Evolutionary conservation across 169 alveolate species (phyloP), one percentile per base, ranked within the genome.

Genomic region (Plasmodium chabaudi): DNA sequence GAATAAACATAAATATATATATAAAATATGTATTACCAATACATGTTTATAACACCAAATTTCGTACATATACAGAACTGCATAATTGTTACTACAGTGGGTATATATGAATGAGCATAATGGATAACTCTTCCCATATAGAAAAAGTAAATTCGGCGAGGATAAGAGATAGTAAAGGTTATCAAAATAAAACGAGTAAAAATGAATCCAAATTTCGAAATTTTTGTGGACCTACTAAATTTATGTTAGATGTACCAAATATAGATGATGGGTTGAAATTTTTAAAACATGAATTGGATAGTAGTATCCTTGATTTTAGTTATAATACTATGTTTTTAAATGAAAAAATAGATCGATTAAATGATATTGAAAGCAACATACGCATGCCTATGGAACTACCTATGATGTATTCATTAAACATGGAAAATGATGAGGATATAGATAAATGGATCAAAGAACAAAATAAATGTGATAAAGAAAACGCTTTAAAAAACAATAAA

Each of bases 201-300:
- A 68, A 67, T 82, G 84, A 82, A 82, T 46, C 72, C 2, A 69
- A 67, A 56, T 68, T 68, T 46, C 67, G 49, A 56, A 82, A 69
- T 61, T 82, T 82, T 57, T 65, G 84, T 39, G 90, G 82, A 21
- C 17, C 55, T 47, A 82, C 90, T 13, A 61, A 82, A 42, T 53
- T 68, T 65, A 72, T 53, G 51, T 10, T 82, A 67, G 63, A 68
- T 51, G 47, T 68, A 19, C 90, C 90, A 47, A 68, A 10, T 55
- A 69, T 68, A 55, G 72, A 82, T 47, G 73, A 55, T 7, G 27
- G 86, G 12, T 60, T 65, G 34, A 82, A 82, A 27, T 82, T 82
- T 39, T 39, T 82, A 68, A 82, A 82, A 15, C 49, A 82, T 82
- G 86, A 82, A 7, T 59, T 82, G 69, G 84, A 82, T 60, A 69